Percentiles rank a stretch among this genome's conserved stretches.
phyloP scores from a whole-genome alignment of 2,329 filamentous ascomycete genomes.

The Cephalotrichum gorgonifer region DNA sequence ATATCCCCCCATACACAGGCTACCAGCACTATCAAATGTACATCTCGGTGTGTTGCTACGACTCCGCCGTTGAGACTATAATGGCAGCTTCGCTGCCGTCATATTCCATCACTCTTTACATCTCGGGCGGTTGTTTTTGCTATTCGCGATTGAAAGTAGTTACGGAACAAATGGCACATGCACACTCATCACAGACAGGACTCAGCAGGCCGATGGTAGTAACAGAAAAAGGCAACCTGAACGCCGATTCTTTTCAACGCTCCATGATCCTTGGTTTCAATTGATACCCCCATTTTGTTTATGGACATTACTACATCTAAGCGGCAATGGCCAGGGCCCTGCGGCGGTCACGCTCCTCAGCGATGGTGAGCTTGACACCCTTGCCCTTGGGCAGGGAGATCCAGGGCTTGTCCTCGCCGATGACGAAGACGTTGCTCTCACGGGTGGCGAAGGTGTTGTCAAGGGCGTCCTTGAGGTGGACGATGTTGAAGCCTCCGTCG shows the following conservation, averaged over 20 bases:
- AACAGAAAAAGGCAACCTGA: neutral
- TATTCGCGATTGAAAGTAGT: neutral
- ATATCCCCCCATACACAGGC: no score
- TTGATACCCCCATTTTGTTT: neutral
- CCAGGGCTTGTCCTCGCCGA: conserved; percentile 98
- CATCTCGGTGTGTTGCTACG: no score
- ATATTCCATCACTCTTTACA: no score
- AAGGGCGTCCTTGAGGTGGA: conserved; percentile 99
- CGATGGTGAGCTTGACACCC: conserved; percentile 99
- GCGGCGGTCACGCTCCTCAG: conserved; percentile 97
- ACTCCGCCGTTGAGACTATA: no score
- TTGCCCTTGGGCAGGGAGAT: conserved; percentile 99
- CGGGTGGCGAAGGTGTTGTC: conserved; percentile 99
- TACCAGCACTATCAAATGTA: no score
- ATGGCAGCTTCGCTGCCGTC: no score
- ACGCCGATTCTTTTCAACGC: neutral
- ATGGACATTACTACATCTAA: conserved; percentile 26
- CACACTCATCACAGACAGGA: neutral
- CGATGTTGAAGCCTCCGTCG: conserved; percentile 99
- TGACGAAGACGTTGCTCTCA: conserved; percentile 99
- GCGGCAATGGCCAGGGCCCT: conserved; percentile 50
- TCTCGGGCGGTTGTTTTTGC: no score
- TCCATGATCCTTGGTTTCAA: neutral
- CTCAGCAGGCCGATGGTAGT: neutral
- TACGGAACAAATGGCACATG: neutral